These are phyloP conservation scores for Paramarasmius palmivorus DNA, from an alignment of 1,284 basidiomycete genomes.

Conservation along the genomic window DNA sequence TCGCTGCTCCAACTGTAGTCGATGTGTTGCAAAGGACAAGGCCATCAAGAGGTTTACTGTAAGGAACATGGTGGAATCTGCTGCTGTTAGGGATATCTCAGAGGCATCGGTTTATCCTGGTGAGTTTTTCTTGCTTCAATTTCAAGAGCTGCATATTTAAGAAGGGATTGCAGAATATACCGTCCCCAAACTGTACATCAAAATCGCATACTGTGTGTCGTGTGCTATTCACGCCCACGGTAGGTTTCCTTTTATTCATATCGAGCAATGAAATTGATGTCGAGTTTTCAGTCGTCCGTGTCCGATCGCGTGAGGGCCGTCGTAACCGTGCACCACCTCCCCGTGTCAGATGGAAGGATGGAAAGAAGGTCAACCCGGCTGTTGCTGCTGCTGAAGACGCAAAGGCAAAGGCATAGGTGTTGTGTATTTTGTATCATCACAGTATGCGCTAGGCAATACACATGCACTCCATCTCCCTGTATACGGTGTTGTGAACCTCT, in stretches of 20 bases:
- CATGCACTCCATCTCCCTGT: background rate
- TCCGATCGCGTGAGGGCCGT: constrained; percentile 90
- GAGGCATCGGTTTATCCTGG: constrained; percentile 95
- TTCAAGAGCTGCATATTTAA: background rate
- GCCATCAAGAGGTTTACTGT: constrained; percentile 99
- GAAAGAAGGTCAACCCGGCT: constrained; percentile 92
- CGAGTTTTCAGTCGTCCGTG: constrained; percentile 77
- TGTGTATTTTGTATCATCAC: constrained; percentile 28
- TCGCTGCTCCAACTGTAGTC: constrained; percentile 98
- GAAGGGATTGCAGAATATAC: constrained; percentile 75
- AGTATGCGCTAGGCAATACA: constrained; percentile 6
- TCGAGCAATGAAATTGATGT: constrained; percentile 1
- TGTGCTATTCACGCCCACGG: constrained; percentile 99
- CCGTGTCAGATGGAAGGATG: constrained; percentile 96
- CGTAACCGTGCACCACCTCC: constrained; percentile 97
- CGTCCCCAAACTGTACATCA: constrained; percentile 98
- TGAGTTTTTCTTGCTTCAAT: constrained; percentile 39
- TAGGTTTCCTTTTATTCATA: constrained; percentile 35
- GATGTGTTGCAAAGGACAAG: constrained; percentile 95
- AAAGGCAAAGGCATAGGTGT: constrained; percentile 52
- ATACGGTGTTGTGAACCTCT: background rate
- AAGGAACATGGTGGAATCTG: constrained; percentile 99
- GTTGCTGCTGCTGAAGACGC: constrained; percentile 74
- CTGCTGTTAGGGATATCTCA: constrained; percentile 95
- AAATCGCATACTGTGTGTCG: constrained; percentile 98